Conservation (phyloP, 306 rosid genomes). For the Rosa multiflora region DNA sequence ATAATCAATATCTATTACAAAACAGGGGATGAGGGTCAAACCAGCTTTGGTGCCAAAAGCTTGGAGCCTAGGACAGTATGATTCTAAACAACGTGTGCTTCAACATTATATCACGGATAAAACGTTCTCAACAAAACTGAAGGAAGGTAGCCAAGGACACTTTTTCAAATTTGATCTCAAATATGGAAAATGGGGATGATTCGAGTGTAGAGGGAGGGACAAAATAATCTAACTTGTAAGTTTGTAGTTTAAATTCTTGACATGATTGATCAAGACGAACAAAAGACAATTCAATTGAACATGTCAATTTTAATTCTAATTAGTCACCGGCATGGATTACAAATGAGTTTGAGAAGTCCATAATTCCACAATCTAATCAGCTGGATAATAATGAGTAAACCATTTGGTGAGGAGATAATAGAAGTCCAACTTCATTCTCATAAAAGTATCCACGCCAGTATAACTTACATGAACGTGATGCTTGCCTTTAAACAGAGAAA, state of each 20-base stretch:
- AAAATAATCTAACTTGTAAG: background rate
- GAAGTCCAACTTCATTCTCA: background rate
- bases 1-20: background rate
- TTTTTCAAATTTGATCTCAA: background rate
- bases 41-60: background rate
- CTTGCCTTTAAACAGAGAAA: background rate
- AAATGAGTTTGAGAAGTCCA: background rate
- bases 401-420: background rate
- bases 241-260: background rate
- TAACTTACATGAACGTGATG: background rate
- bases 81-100: background rate
- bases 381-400: background rate
- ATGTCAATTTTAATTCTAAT: background rate
- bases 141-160: background rate
- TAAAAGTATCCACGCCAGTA: background rate
- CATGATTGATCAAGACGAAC: background rate
- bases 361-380: background rate
- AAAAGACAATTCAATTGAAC: background rate
- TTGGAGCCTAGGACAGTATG: background rate
- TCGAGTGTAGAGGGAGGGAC: background rate
- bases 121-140: background rate
- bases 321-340: background rate
- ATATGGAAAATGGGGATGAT: background rate
- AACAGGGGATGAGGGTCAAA: background rate
- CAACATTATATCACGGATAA: background rate